Evolutionary conservation across 2,329 filamentous ascomycete genomes (phyloP).

Genomic region (Aspergillus pseudoviridinutans): DNA sequence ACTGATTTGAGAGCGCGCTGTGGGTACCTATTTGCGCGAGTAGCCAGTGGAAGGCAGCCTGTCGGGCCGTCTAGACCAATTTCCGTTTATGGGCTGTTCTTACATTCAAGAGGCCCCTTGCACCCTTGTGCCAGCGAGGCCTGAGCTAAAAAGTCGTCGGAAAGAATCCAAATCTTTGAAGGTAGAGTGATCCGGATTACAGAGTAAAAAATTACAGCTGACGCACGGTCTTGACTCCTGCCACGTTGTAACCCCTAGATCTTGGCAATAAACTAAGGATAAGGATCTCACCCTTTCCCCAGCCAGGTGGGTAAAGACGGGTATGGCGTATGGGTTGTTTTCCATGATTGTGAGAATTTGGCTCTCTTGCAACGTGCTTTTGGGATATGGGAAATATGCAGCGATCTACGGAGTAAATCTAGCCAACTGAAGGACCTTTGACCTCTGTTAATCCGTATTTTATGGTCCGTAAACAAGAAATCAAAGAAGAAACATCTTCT

Average conservation of each 20-base stretch:
- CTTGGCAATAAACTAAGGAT: slow-evolving; percentile 24
- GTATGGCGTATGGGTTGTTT: neutral
- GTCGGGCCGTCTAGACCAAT: neutral
- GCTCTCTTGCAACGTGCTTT: neutral
- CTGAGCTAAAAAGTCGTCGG: neutral
- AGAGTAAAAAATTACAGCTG: neutral
- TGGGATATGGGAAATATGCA: neutral
- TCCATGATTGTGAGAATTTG: neutral
- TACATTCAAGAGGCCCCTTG: slow-evolving; percentile 10
- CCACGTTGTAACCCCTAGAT: slow-evolving; percentile 23
- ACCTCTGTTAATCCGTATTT: neutral
- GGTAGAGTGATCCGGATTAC: neutral
- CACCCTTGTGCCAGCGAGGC: slow-evolving; percentile 6
- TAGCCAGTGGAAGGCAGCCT: neutral
- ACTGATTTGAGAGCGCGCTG: neutral
- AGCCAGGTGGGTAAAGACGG: slow-evolving; percentile 7
- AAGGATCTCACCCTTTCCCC: slow-evolving; percentile 22
- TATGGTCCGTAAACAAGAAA: neutral
- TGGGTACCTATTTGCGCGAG: neutral
- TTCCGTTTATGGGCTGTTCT: slow-evolving; percentile 5
- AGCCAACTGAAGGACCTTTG: neutral
- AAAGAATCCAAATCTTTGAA: neutral
- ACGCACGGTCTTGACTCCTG: slow-evolving; percentile 18
- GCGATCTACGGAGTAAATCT: neutral
- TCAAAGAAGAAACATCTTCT: neutral